phyloP scores from a whole-genome alignment of 2,329 filamentous ascomycete species.

The Fusarium stilboides region DNA sequence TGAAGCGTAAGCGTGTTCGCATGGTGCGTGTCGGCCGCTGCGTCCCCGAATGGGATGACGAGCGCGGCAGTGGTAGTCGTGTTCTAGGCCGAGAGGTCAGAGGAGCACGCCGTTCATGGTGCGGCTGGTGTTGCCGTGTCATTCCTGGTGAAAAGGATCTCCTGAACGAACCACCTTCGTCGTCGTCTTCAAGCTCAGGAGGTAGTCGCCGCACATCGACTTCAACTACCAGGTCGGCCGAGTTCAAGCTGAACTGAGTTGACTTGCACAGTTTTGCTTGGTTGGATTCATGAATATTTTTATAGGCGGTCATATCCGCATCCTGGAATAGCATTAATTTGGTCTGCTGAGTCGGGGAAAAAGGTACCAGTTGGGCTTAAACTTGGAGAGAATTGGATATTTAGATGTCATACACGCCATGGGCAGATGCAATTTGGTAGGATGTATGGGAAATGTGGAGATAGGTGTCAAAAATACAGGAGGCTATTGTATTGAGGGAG shows the following conservation, averaged over 20 bases:
- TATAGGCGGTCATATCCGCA: background rate
- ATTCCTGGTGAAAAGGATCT: constrained; percentile 72
- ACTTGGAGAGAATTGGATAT: constrained; percentile 2
- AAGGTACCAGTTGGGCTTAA: background rate
- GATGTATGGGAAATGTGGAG: background rate
- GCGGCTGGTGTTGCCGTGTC: constrained; percentile 89
- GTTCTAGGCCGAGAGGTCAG: constrained; percentile 80
- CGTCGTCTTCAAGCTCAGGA: constrained; percentile 46
- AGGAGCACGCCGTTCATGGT: constrained; percentile 84
- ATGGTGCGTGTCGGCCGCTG: constrained; percentile 86
- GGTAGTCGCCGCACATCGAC: constrained; percentile 46
- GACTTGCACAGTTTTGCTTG: constrained; percentile 8
- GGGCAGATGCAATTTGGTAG: constrained; percentile 1
- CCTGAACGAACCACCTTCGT: constrained; percentile 45
- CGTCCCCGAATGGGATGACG: constrained; percentile 89
- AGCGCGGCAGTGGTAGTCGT: constrained; percentile 71
- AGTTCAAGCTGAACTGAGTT: constrained; percentile 28
- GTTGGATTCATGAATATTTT: background rate
- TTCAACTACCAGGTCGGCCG: constrained; percentile 39
- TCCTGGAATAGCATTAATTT: constrained; percentile 2
- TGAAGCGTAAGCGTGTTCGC: constrained; percentile 90
- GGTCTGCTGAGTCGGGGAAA: constrained; percentile 1
- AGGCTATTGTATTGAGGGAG: constrained; percentile 37
- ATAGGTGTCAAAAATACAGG: constrained; percentile 33
- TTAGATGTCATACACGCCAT: constrained; percentile 7